phyloP scores from a whole-genome alignment of 208 protist genomes.

The Trypanosoma caninum region DNA sequence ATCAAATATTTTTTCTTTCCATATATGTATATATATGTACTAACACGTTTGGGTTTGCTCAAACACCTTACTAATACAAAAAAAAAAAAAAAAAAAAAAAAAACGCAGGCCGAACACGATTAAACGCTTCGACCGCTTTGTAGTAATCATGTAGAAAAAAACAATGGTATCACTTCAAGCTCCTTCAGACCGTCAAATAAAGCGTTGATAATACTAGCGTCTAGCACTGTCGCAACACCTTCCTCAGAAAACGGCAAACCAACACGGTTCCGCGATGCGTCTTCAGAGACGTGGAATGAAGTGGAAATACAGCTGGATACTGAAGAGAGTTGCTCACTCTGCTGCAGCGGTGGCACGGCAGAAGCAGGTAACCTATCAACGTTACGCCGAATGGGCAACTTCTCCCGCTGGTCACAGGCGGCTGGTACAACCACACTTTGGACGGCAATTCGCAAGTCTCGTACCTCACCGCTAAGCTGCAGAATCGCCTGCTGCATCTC shows the following conservation, averaged over 20 bases:
- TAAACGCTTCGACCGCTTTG: neutral
- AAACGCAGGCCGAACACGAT: no score
- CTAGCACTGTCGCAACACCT: neutral
- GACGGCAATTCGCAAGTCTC: conserved; percentile 4
- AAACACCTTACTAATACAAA: no score
- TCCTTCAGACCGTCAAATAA: conserved; percentile 9
- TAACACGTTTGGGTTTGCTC: no score
- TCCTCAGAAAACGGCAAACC: neutral
- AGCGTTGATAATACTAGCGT: conserved; percentile 6
- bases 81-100: no score
- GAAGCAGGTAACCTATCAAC: neutral
- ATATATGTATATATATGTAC: no score
- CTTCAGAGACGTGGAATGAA: neutral
- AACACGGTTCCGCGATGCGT: neutral
- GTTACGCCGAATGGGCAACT: neutral
- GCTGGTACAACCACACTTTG: neutral
- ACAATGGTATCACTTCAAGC: conserved; percentile 3
- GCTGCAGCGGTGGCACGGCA: neutral
- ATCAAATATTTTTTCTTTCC: neutral
- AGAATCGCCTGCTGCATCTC: conserved; percentile 1
- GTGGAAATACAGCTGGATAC: neutral
- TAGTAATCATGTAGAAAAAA: neutral
- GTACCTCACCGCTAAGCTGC: conserved; percentile 9
- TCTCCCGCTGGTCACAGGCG: neutral
- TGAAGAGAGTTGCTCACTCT: neutral